Evolutionary conservation across 2,329 filamentous ascomycete genomes (phyloP).

Genomic region (Saccharata proteae): DNA sequence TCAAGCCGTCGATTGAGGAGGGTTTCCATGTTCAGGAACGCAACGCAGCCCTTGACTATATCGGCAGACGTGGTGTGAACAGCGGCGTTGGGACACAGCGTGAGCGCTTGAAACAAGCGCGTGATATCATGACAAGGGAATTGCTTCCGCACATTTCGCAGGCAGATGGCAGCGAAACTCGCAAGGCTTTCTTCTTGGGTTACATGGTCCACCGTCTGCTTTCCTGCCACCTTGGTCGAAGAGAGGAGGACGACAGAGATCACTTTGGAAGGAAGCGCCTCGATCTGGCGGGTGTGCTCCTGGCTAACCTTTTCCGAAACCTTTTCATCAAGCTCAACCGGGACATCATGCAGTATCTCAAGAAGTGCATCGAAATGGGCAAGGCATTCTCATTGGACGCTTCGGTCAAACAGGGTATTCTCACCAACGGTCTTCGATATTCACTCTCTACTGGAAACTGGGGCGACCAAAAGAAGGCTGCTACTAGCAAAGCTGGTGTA

Average conservation of each 20-base stretch:
- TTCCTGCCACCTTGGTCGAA: slow-evolving; percentile 82
- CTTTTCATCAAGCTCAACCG: slow-evolving; percentile 84
- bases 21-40: slow-evolving; percentile 92
- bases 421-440: slow-evolving; percentile 92
- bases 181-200: slow-evolving; percentile 94
- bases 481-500: slow-evolving; percentile 87
- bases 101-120: slow-evolving; percentile 81
- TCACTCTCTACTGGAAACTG: slow-evolving; percentile 96
- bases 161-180: slow-evolving; percentile 82
- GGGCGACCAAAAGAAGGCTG: slow-evolving; percentile 98
- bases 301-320: slow-evolving; percentile 91
- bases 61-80: slow-evolving; percentile 66
- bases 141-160: slow-evolving; percentile 94
- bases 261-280: slow-evolving; percentile 98
- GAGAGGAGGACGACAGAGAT: slow-evolving; percentile 93
- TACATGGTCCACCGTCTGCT: slow-evolving; percentile 98
- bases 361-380: slow-evolving; percentile 80
- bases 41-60: slow-evolving; percentile 87
- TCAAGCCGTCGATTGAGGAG: slow-evolving; percentile 95
- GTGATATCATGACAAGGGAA: slow-evolving; percentile 94
- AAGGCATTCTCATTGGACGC: slow-evolving; percentile 82
- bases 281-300: slow-evolving; percentile 83
- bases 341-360: slow-evolving; percentile 82
- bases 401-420: slow-evolving; percentile 79
- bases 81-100: slow-evolving; percentile 64